Evolutionary conservation across 805 yeast genomes (phyloP).

Genomic region (Cyberlindnera veronae): DNA sequence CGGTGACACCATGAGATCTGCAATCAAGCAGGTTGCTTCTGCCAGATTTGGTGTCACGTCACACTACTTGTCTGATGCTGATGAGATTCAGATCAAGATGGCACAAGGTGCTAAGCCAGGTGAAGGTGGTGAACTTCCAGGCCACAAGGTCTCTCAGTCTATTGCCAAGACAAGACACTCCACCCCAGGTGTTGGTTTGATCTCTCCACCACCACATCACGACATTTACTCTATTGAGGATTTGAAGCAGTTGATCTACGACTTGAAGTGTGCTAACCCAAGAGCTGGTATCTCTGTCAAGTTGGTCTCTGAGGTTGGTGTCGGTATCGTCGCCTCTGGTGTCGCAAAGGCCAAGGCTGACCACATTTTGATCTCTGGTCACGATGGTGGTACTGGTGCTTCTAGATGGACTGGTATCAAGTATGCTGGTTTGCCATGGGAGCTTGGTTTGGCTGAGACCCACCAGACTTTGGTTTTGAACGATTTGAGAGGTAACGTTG

Average conservation of each 20-base stretch:
- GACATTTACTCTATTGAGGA: constrained; percentile 98
- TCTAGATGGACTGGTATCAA: constrained; percentile 96
- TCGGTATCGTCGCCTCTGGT: constrained; percentile 98
- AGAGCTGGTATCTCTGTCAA: constrained; percentile 96
- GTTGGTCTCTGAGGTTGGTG: constrained; percentile 97
- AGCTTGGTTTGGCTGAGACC: constrained; percentile 95
- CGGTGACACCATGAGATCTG: constrained; percentile 98
- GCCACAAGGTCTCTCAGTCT: constrained; percentile 68
- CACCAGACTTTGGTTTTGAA: constrained; percentile 95
- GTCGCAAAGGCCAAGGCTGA: constrained; percentile 99
- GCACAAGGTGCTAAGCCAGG: constrained; percentile 99
- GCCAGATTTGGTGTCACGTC: constrained; percentile 99
- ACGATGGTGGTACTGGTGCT: constrained; percentile 99
- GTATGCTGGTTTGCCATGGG: constrained; percentile 99
- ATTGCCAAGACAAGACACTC: constrained; percentile 97
- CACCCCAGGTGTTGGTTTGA: constrained; percentile 93
- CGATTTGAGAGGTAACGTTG: constrained; percentile 92
- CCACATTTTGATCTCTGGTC: constrained; percentile 92
- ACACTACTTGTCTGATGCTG: constrained; percentile 90
- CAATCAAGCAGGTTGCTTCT: constrained; percentile 96
- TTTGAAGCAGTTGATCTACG: constrained; percentile 93
- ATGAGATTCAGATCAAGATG: constrained; percentile 96
- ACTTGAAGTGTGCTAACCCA: constrained; percentile 94
- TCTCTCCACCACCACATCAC: constrained; percentile 98
- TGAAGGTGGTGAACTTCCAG: constrained; percentile 88